Conservation (phyloP, 805 yeast species). For the Pachysolen tannophilus region DNA sequence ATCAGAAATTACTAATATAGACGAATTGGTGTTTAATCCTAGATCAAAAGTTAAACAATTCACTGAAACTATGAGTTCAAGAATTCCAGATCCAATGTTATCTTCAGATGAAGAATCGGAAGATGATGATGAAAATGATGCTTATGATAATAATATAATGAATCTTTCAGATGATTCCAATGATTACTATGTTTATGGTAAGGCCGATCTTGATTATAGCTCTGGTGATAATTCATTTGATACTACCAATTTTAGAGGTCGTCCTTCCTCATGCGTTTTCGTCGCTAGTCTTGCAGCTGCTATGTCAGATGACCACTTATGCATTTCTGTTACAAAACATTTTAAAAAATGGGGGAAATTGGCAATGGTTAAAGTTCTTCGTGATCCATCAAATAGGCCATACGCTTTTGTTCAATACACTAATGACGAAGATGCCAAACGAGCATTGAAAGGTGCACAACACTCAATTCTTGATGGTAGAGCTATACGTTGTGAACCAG, state of each 20-base stretch:
- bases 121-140: too few relatives aligned
- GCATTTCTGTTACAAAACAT: conserved; percentile 58
- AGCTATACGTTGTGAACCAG: conserved; percentile 79
- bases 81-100: too few relatives aligned
- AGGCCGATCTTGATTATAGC: too few relatives aligned
- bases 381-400: conserved; percentile 79
- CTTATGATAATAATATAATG: too few relatives aligned
- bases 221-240: too few relatives aligned
- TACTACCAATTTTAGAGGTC: conserved; percentile 39
- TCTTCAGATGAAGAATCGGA: too few relatives aligned
- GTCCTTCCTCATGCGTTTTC: conserved; percentile 83
- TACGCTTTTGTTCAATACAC: conserved; percentile 89
- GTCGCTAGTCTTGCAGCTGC: conserved; percentile 76
- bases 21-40: too few relatives aligned
- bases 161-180: too few relatives aligned
- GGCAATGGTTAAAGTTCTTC: conserved; percentile 68
- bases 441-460: conserved; percentile 64
- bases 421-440: conserved; percentile 58
- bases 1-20: too few relatives aligned
- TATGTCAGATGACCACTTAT: conserved; percentile 62
- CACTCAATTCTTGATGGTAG: conserved; percentile 65
- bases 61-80: too few relatives aligned
- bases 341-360: conserved; percentile 68
- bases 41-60: too few relatives aligned
- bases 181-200: too few relatives aligned